A percentile compares a stretch with the other conserved stretches of the same genome.
These are phyloP conservation scores for Penicillium sp. DNA, from an alignment of 2,329 filamentous ascomycete species.

Conservation along the genomic window DNA sequence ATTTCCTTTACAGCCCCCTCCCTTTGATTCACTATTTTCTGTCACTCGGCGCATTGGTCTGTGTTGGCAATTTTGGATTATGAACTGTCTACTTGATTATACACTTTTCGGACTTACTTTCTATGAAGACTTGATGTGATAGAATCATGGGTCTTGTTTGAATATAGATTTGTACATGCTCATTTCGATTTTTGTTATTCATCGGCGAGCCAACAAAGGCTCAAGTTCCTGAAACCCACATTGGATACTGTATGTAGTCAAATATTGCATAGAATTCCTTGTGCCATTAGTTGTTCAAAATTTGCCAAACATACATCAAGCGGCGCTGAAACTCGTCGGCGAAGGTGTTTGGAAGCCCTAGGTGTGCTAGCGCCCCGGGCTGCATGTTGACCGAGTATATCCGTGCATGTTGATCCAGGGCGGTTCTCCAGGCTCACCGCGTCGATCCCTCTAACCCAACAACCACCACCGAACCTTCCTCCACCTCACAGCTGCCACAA, in stretches of 20 bases:
- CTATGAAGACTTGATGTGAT: conserved; percentile 1
- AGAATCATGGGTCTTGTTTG: conserved; percentile 3
- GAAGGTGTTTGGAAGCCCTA: neutral
- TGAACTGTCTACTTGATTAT: conserved; percentile 13
- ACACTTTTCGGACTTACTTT: conserved; percentile 4
- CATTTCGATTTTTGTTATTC: neutral
- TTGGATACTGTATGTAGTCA: too few relatives aligned
- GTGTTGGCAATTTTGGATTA: conserved; percentile 7
- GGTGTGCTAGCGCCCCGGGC: neutral
- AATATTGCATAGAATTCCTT: too few relatives aligned
- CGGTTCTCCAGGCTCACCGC: conserved; percentile 8
- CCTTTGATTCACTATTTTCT: conserved; percentile 12
- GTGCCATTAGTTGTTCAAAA: too few relatives aligned
- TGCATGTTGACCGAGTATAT: neutral
- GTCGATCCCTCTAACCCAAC: conserved; percentile 12
- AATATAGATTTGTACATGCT: conserved; percentile 8
- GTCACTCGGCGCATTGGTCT: conserved; percentile 17
- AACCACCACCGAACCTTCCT: conserved; percentile 4
- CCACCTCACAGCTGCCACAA: conserved; percentile 2
- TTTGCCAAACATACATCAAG: too few relatives aligned
- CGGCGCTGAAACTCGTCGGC: too few relatives aligned
- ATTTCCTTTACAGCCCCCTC: conserved; percentile 6
- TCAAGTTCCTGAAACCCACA: neutral
- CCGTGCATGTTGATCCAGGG: conserved; percentile 5
- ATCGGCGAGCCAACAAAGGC: neutral